phyloP scores from a whole-genome alignment of 495 filamentous ascomycete genomes.

The Penicillium waksmanii region DNA sequence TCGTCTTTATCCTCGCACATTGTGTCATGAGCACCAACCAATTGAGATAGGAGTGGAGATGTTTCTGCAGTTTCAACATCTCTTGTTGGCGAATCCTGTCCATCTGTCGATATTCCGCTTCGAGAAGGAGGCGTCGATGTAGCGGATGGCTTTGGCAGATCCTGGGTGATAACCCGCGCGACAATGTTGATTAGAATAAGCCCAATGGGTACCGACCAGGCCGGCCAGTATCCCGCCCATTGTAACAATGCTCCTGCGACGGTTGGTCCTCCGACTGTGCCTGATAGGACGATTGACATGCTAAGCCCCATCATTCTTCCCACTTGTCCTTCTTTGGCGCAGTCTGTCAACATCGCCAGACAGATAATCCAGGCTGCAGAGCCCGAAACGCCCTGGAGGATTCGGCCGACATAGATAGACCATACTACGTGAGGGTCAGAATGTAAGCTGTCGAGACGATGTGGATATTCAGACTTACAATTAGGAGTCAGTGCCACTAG shows the following conservation, averaged over 20 bases:
- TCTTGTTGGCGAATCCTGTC: neutral
- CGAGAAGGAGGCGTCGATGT: neutral
- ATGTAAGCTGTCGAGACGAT: neutral
- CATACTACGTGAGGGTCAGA: conserved; percentile 1
- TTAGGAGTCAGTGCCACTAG: conserved; percentile 8
- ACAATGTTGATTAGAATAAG: conserved; percentile 29
- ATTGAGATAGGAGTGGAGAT: neutral
- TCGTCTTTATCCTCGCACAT: neutral
- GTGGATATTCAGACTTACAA: neutral
- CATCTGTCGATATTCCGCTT: neutral
- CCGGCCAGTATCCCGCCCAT: conserved; percentile 29
- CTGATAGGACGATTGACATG: conserved; percentile 23
- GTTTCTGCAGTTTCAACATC: neutral
- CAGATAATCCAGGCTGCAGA: conserved; percentile 33
- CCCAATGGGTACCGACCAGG: conserved; percentile 26
- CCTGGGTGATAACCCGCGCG: conserved; percentile 30
- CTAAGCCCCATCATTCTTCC: conserved; percentile 28
- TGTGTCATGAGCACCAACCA: neutral
- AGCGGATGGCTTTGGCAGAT: conserved; percentile 2
- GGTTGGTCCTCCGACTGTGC: conserved; percentile 29
- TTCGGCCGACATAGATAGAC: conserved; percentile 23
- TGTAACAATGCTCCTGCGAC: conserved; percentile 27
- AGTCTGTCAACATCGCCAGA: conserved; percentile 29
- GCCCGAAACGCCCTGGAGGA: conserved; percentile 27
- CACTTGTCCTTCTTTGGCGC: conserved; percentile 19